Evolutionary conservation across 805 yeast species (phyloP), one percentile per base, ranked within the genome.

Genomic region (Starmerella apicola): DNA sequence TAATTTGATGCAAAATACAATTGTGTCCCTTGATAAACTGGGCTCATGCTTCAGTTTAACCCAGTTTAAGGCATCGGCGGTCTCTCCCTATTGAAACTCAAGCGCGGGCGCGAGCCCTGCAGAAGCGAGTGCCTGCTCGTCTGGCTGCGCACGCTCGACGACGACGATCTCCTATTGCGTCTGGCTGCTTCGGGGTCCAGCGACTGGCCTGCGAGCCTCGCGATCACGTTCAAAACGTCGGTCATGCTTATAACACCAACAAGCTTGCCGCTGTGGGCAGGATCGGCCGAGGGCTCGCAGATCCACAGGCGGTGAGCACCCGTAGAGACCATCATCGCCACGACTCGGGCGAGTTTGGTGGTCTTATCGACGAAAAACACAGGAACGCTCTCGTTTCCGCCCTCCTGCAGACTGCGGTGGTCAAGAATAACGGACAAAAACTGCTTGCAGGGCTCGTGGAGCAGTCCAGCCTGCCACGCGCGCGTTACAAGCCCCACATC

Each of bases 311-410:
- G 71, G 62, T 88, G 98, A 2, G 95, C 74, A 59, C 79, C 78
- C 1, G 98, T 88, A 5, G 98, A 97, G 12, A 88, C 97, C 51
- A 88, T 66, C 59, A 91, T 88, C 25, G 97, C 97, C 54, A 91
- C 71, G 7, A 93, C 84, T 58, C 95, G 72, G 25, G 84, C 94
- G 37, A 91, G 67, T 0, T 91, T 77, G 8, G 93, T 75, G 30
- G 71, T 70, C 45, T 75, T 73, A 46, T 82, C 78, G 20, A 88
- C 95, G 58, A 88, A 94, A 70, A 88, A 88, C 30, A 91, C 88
- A 15, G 98, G 98, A 68, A 80, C 88, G 31, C 93, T 84, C 64
- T 88, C 98, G 60, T 86, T 85, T 7, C 51, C 51, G 38, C 95
- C 95, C 56, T 85, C 86, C 54, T 80, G 93, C 24, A 88, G 68